Evolutionary conservation across 495 filamentous ascomycete genomes (phyloP), one percentile per base, ranked within the genome.

Genomic region (Sordaria brevicollis): DNA sequence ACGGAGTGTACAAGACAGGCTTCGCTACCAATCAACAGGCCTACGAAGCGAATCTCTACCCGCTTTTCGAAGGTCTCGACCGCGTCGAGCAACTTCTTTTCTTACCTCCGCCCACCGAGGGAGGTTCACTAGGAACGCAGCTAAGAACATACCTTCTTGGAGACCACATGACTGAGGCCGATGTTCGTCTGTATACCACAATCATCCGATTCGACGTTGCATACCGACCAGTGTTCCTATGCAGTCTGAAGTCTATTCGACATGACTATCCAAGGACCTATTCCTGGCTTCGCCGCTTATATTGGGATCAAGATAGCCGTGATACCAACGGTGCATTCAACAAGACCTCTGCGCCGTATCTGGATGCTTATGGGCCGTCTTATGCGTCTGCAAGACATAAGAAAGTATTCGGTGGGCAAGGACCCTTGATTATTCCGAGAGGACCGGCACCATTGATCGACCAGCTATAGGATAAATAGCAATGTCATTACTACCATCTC

Each of bases 211-310:
- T 94, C 79, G 92, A 94, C 71, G 84, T 87, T 9, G 90, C 91
- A 31, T 94, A 94, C 73, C 87, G 92, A 19, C 89, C 93, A 80
- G 90, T 94, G 70, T 94, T 95, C 81, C 91, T 92, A 79, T 92
- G 89, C 76, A 94, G 93, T 75, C 79, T 94, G 25, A 84, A 88
- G 35, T 90, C 91, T 76, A 92, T 94, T 54, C 82, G 92, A 3
- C 88, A 88, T 65, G 92, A 92, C 6, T 94, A 89, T 74, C 91
- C 90, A 33, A 79, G 82, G 67, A 80, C 92, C 57, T 89, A 93
- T 73, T 81, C 80, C 65, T 93, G 91, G 91, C 71, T 92, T 69
- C 80, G 90, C 7, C 77, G 81, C 25, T 75, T 92, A 70, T 93
- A 92, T 75, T 93, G 91, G 91, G 86, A 91, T 75, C 17, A 87